phyloP scores from a whole-genome alignment of 345 rosid species.

The Eucalyptus coolabah region DNA sequence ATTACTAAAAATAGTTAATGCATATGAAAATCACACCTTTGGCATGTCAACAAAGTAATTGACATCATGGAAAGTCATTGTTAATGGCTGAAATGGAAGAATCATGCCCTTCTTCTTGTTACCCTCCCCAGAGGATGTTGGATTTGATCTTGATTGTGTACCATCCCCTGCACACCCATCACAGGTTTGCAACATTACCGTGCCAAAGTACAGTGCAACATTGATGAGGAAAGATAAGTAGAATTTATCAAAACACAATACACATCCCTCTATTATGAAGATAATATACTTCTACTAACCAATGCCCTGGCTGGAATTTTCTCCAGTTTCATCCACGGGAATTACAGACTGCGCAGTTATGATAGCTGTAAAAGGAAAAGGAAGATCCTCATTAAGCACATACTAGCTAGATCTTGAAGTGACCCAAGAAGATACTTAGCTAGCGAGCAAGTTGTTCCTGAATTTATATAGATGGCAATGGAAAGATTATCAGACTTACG shows the following conservation, averaged over 20 bases:
- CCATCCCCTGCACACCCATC: constrained; percentile 2
- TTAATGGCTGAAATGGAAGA: constrained; percentile 81
- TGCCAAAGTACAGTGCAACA: not conserved
- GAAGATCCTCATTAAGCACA: not conserved
- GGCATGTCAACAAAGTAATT: constrained; percentile 94
- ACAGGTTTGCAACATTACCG: not conserved
- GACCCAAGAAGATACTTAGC: not conserved
- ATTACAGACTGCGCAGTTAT: constrained; percentile 28
- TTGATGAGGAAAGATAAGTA: not conserved
- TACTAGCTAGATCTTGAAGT: not conserved
- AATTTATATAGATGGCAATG: not conserved
- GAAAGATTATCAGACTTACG: constrained; percentile 31
- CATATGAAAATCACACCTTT: constrained; percentile 19
- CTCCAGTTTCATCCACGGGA: constrained; percentile 25
- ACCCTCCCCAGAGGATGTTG: constrained; percentile 6
- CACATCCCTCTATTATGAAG: not conserved
- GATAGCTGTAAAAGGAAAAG: constrained; percentile 37
- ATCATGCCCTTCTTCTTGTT: constrained; percentile 73
- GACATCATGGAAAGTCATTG: constrained; percentile 89
- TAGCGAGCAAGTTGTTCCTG: not conserved
- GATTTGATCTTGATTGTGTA: not conserved
- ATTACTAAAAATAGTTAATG: not conserved
- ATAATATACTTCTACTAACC: constrained; percentile 8
- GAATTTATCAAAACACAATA: not conserved
- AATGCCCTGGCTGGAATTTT: not conserved